Evolutionary conservation across 2,329 filamentous ascomycete species (phyloP).

Genomic region (Exserohilum rostratum): DNA sequence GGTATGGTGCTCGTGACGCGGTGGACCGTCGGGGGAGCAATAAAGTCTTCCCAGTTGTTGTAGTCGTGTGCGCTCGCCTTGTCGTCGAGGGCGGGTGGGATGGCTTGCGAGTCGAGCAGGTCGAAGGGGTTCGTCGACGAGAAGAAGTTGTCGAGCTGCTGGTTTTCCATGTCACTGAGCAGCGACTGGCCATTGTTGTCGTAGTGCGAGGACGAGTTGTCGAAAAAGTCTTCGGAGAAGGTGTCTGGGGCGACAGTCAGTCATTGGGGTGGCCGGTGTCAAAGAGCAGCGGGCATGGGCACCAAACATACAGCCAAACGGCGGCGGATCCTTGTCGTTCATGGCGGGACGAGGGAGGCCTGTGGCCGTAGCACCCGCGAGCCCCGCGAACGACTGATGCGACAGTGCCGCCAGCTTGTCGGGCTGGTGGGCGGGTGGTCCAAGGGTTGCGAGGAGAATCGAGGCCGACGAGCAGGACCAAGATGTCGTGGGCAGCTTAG

Average conservation of each 20-base stretch:
- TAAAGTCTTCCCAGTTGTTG: slow-evolving; percentile 35
- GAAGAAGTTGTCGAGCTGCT: slow-evolving; percentile 44
- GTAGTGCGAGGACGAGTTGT: slow-evolving; percentile 15
- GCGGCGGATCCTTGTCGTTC: slow-evolving; percentile 42
- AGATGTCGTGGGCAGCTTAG: neutral
- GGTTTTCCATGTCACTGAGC: slow-evolving; percentile 40
- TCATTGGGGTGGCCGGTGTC: neutral
- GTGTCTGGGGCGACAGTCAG: slow-evolving; percentile 32
- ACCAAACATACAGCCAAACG: slow-evolving; percentile 42
- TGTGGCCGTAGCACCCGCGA: slow-evolving; percentile 34
- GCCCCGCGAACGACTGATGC: slow-evolving; percentile 28
- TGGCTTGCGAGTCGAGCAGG: slow-evolving; percentile 22
- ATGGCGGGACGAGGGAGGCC: slow-evolving; percentile 36
- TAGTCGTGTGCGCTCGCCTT: slow-evolving; percentile 34
- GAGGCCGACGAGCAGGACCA: neutral
- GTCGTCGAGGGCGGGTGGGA: slow-evolving; percentile 20
- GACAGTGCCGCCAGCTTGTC: slow-evolving; percentile 35
- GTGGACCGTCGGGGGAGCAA: slow-evolving; percentile 42
- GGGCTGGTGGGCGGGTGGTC: neutral
- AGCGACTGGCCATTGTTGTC: slow-evolving; percentile 35
- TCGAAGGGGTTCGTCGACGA: slow-evolving; percentile 37
- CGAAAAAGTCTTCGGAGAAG: slow-evolving; percentile 35
- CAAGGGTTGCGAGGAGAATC: neutral
- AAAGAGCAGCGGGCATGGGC: neutral
- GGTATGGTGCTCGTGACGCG: slow-evolving; percentile 44